Base-by-base conservation (phyloP, 371 early-diverging fungal species). In the Apophysomyces elegans region DNA sequence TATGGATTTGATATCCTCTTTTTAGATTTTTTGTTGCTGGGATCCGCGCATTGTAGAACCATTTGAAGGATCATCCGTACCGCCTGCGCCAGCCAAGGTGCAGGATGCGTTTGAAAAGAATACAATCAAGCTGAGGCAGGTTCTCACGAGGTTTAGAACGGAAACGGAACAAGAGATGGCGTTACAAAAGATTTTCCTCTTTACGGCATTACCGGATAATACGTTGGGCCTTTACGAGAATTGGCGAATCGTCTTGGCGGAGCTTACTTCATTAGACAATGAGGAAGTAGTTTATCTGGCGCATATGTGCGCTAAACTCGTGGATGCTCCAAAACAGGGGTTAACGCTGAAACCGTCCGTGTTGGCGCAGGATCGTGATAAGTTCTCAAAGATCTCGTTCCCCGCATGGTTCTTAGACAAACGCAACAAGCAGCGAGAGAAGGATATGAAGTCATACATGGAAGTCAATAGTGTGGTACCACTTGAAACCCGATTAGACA, bases 281-380 rank as follows among this genome's bases (percentile, higher is more conserved):
- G 65, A 66, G 8, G 69, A 78, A 59, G 81, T 80, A 0, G 56
- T 74, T 7, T 84, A 84, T 38, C 60, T 84, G 16, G 78, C 74
- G 1, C 80, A 81, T 54, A 77, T 84, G 79, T 77, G 75, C 65
- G 75, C 82, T n/a, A 69, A 71, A 32, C 41, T 84, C 8, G 78
- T 84, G 0, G 84, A 84, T 66, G 80, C 80, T 1, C 69, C 82
- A 5, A 84, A 84, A 61, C 84, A 81, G 71, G 82, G 84, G n/a
- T 54, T 78, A 9, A 62, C 64, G 1, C 50, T 84, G 0, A 79
- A 74, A 47, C 37, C 39, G 1, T 46, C 37, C 0, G 70, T 68
- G 2, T 43, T 62, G 5, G 32, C 8, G 1, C 41, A 56, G 7
- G 84, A 84, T 60, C 37, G 63, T 3, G 37, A 56, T 2, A 41